Percentiles rank a stretch among this genome's conserved stretches.
These are phyloP conservation scores for Alternaria angustiovoidea DNA, from an alignment of 2,329 filamentous ascomycete genomes.

Conservation along the genomic window DNA sequence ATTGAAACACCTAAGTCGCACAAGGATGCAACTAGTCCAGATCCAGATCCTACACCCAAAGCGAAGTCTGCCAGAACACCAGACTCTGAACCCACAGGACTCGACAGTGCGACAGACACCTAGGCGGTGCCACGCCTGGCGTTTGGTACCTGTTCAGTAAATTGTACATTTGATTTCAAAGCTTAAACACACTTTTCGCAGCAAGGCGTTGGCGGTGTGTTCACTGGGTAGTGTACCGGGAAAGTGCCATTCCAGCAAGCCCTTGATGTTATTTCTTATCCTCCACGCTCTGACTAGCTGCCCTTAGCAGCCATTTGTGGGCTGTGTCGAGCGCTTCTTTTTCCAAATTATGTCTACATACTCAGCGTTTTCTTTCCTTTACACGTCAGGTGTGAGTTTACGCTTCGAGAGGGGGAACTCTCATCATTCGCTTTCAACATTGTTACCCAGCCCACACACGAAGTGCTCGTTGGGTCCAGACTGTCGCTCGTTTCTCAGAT, in stretches of 20 bases:
- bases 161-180: slow-evolving; percentile 20
- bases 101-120: slow-evolving; percentile 4
- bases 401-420: background rate
- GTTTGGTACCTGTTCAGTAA: slow-evolving; percentile 3
- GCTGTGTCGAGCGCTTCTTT: background rate
- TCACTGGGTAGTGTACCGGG: slow-evolving; percentile 45
- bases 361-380: background rate
- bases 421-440: background rate
- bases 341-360: slow-evolving; percentile 8
- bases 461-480: slow-evolving; percentile 18
- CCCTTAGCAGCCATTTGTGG: background rate
- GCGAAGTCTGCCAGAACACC: slow-evolving; percentile 14
- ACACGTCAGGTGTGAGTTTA: background rate
- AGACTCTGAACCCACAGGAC: slow-evolving; percentile 3
- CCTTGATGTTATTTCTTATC: background rate
- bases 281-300: background rate
- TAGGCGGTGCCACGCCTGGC: slow-evolving; percentile 1
- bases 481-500: slow-evolving; percentile 5
- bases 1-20: slow-evolving; percentile 52
- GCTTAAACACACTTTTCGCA: slow-evolving; percentile 21
- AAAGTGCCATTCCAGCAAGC: slow-evolving; percentile 22
- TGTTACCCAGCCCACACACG: slow-evolving; percentile 17
- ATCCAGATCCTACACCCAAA: slow-evolving; percentile 54
- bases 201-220: slow-evolving; percentile 49
- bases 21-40: slow-evolving; percentile 40